These are phyloP conservation scores for Phytopythium helicoides DNA, from an alignment of 352 stramenopile genomes.

Conservation along the genomic window DNA sequence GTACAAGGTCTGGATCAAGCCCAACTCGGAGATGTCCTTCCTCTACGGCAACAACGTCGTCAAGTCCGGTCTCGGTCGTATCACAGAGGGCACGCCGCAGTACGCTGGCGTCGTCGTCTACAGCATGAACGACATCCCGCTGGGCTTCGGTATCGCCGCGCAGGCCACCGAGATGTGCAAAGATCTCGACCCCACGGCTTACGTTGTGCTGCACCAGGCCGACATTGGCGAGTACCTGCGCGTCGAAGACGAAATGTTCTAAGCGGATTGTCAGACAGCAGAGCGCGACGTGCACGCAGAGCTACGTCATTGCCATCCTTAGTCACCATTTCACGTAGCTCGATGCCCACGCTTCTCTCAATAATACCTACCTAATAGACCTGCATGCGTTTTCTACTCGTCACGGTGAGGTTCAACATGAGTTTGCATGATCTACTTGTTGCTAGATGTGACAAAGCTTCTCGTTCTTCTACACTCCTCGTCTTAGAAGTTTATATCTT, in stretches of 20 bases:
- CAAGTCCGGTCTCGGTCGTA: slow-evolving; percentile 96
- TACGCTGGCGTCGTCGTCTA: slow-evolving; percentile 99
- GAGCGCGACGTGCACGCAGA: too few relatives aligned
- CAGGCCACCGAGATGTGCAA: slow-evolving; percentile 95
- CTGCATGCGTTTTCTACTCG: slow-evolving; percentile 40
- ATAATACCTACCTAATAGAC: too few relatives aligned
- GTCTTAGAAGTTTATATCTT: too few relatives aligned
- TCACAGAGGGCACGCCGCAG: slow-evolving; percentile 97
- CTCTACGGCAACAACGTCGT: slow-evolving; percentile 99
- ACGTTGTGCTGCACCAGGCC: slow-evolving; percentile 98
- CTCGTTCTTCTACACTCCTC: too few relatives aligned
- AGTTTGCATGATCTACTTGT: too few relatives aligned
- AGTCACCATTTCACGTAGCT: too few relatives aligned
- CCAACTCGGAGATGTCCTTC: slow-evolving; percentile 99
- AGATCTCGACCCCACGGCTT: slow-evolving; percentile 95
- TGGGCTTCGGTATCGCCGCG: slow-evolving; percentile 98
- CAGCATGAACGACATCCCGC: slow-evolving; percentile 97
- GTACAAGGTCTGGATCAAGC: slow-evolving; percentile 99
- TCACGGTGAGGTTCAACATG: too few relatives aligned
- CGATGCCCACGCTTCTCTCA: too few relatives aligned
- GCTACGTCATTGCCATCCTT: too few relatives aligned
- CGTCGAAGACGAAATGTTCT: slow-evolving; percentile 98
- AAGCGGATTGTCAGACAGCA: slow-evolving; percentile 26
- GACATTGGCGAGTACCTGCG: slow-evolving; percentile 99
- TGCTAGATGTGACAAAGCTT: too few relatives aligned